Conservation (phyloP, 1,139 yeast species). For the Kodamaea suecica region DNA sequence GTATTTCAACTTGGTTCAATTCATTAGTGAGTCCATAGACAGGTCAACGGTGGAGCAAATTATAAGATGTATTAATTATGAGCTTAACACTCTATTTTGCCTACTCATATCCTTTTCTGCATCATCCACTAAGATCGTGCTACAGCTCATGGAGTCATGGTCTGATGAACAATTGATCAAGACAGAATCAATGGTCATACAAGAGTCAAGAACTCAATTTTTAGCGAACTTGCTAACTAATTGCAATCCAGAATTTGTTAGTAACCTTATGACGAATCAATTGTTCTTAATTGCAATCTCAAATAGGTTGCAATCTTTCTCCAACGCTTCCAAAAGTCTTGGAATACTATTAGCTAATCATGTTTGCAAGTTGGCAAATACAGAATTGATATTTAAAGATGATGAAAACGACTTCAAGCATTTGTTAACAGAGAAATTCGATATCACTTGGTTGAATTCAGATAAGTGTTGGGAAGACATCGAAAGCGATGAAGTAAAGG, state of each 20-base stretch:
- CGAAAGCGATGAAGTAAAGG: constrained; percentile 3
- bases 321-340: constrained; percentile 38
- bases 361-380: constrained; percentile 33
- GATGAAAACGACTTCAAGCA: constrained; percentile 7
- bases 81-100: constrained; percentile 16
- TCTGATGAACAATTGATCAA: constrained; percentile 26
- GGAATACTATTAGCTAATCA: constrained; percentile 49
- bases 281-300: constrained; percentile 43
- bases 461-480: constrained; percentile 10
- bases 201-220: constrained; percentile 34
- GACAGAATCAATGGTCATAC: constrained; percentile 33
- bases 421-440: constrained; percentile 4
- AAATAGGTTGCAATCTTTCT: constrained; percentile 42
- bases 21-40: constrained; percentile 13
- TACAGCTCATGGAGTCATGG: constrained; percentile 24
- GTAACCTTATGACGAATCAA: constrained; percentile 22
- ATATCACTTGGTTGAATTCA: constrained; percentile 2
- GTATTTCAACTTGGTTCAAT: constrained; percentile 6
- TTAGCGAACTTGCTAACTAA: constrained; percentile 27
- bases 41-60: constrained; percentile 19
- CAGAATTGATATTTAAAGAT: constrained; percentile 39
- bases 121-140: constrained; percentile 1
- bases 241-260: constrained; percentile 16
- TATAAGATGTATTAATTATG: constrained; percentile 12
- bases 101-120: background rate